phyloP scores from a whole-genome alignment of 78 protist species.

The Polysphondylium violaceum region DNA sequence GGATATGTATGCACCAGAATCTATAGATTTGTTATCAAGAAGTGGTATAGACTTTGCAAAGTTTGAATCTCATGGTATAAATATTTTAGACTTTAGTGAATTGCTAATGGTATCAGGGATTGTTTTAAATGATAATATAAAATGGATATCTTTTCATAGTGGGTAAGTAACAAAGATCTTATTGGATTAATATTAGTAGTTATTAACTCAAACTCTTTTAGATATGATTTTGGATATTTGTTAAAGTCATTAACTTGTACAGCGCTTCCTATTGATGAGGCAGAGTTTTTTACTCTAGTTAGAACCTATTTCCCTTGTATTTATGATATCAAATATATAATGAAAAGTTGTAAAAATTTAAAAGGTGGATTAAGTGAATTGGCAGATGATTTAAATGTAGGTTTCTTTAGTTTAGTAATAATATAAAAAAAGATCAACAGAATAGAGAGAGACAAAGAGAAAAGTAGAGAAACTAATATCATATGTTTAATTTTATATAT shows the following conservation, averaged over 20 bases:
- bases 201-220: background rate
- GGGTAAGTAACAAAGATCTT: slow-evolving; percentile 31
- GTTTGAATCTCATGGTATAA: slow-evolving; percentile 90
- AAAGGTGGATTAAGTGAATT: slow-evolving; percentile 97
- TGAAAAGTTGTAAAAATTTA: slow-evolving; percentile 85
- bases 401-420: background rate
- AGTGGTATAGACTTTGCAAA: slow-evolving; percentile 97
- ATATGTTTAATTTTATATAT: background rate
- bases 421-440: no score
- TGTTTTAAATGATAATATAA: slow-evolving; percentile 83
- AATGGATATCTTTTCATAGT: slow-evolving; percentile 95
- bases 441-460: no score
- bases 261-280: slow-evolving; percentile 92
- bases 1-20: slow-evolving; percentile 97
- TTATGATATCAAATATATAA: slow-evolving; percentile 97
- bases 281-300: slow-evolving; percentile 90
- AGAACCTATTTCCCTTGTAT: slow-evolving; percentile 92
- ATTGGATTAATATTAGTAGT: background rate
- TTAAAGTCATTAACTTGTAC: slow-evolving; percentile 89
- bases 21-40: slow-evolving; percentile 94
- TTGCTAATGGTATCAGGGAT: slow-evolving; percentile 92
- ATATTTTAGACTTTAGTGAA: slow-evolving; percentile 91
- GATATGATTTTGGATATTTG: slow-evolving; percentile 82
- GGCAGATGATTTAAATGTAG: slow-evolving; percentile 94
- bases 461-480: no score